Evolutionary conservation across 495 filamentous ascomycete genomes (phyloP).

Genomic region (Trichodelitschia bisporula): DNA sequence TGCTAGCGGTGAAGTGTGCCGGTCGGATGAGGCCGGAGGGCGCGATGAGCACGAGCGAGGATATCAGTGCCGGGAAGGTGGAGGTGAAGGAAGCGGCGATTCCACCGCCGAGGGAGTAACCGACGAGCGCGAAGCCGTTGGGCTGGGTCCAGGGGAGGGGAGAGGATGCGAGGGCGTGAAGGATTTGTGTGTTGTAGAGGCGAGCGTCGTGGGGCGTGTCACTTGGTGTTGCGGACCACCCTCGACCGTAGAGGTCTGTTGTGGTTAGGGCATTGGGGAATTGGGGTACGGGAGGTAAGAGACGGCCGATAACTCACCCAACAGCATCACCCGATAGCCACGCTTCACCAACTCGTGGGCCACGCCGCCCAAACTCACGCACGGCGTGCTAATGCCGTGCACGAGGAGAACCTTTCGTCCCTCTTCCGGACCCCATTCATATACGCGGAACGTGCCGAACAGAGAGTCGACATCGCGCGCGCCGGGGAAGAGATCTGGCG

Average conservation of each 20-base stretch:
- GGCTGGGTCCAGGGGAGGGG: constrained; percentile 36
- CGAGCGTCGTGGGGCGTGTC: constrained; percentile 44
- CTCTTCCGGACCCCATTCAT: constrained; percentile 71
- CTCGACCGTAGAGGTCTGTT: constrained; percentile 49
- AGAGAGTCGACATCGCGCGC: constrained; percentile 46
- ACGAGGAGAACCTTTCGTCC: constrained; percentile 60
- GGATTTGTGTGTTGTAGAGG: constrained; percentile 51
- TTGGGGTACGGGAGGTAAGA: constrained; percentile 1
- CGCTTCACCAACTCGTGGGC: constrained; percentile 43
- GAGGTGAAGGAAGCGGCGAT: constrained; percentile 51
- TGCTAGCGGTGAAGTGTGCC: constrained; percentile 32
- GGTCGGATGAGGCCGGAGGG: constrained; percentile 46
- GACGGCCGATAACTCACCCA: constrained; percentile 23
- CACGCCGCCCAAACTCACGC: constrained; percentile 40
- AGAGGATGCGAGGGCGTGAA: constrained; percentile 46
- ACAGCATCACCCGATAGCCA: constrained; percentile 65
- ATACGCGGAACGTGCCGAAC: constrained; percentile 60
- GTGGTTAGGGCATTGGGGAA: background rate
- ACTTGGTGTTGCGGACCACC: constrained; percentile 45
- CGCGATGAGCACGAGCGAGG: constrained; percentile 45
- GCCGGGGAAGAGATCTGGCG: constrained; percentile 49
- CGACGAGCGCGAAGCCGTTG: constrained; percentile 40
- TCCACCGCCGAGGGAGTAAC: constrained; percentile 70
- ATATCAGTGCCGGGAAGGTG: constrained; percentile 41
- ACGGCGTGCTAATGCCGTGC: constrained; percentile 73